Evolutionary conservation across 768 basidiomycete species (phyloP).

Genomic region (Collybiopsis confluens): DNA sequence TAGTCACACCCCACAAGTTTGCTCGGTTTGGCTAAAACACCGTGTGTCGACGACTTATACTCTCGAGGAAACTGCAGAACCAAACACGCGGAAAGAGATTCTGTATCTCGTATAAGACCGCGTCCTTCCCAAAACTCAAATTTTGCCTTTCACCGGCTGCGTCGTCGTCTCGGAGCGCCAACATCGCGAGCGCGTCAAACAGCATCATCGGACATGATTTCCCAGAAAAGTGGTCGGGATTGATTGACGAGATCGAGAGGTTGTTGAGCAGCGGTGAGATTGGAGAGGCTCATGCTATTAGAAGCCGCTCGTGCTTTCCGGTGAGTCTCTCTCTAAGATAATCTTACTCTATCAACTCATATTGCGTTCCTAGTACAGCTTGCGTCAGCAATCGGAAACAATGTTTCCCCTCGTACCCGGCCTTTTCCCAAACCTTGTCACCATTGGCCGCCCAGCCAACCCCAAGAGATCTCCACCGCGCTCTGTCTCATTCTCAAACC

Average conservation of each 20-base stretch:
- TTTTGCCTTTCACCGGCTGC: constrained; percentile 69
- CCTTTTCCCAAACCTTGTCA: constrained; percentile 72
- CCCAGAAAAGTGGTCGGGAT: constrained; percentile 67
- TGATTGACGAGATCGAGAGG: constrained; percentile 63
- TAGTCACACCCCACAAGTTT: constrained; percentile 81
- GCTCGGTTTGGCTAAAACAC: constrained; percentile 88
- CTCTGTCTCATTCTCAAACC: constrained; percentile 83
- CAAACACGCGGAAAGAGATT: constrained; percentile 54
- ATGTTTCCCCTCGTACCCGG: constrained; percentile 54
- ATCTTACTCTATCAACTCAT: too few relatives aligned
- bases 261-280: constrained; percentile 63
- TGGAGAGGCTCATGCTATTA: constrained; percentile 74
- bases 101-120: constrained; percentile 70
- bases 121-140: constrained; percentile 61
- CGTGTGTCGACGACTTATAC: constrained; percentile 69
- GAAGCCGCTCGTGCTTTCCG: constrained; percentile 78
- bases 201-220: constrained; percentile 73
- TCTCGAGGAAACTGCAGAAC: constrained; percentile 16
- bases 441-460: constrained; percentile 50
- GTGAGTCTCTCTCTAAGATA: constrained; percentile 41
- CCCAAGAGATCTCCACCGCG: constrained; percentile 74
- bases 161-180: constrained; percentile 62
- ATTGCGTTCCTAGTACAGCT: constrained; percentile 36
- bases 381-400: constrained; percentile 59
- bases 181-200: constrained; percentile 66